phyloP scores from a whole-genome alignment of 208 protist species.

The Trypanosoma platydactyli region DNA sequence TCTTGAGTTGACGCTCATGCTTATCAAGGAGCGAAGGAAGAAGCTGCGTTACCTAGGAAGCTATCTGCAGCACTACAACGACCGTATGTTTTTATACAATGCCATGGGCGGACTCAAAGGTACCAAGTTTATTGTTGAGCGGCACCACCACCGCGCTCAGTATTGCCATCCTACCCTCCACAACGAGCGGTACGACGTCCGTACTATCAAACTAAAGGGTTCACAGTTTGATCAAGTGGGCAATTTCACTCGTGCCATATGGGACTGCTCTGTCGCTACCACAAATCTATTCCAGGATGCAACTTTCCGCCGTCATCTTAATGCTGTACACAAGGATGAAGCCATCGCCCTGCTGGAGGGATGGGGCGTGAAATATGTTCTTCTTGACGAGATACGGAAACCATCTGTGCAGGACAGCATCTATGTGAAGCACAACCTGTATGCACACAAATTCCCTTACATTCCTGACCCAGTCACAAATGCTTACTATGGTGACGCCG shows the following conservation, averaged over 20 bases:
- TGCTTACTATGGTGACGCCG: conserved; percentile 67
- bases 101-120: conserved; percentile 44
- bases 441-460: conserved; percentile 84
- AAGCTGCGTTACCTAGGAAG: conserved; percentile 70
- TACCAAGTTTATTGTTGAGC: conserved; percentile 69
- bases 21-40: conserved; percentile 78
- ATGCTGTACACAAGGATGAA: conserved; percentile 55
- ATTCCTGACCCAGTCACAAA: conserved; percentile 71
- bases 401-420: conserved; percentile 69
- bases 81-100: conserved; percentile 61
- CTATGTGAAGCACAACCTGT: conserved; percentile 76
- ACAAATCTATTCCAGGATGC: conserved; percentile 66
- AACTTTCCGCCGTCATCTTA: conserved; percentile 38
- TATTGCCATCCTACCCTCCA: conserved; percentile 53
- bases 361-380: conserved; percentile 80
- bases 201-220: conserved; percentile 51
- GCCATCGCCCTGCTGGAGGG: conserved; percentile 71
- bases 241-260: conserved; percentile 63
- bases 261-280: conserved; percentile 50
- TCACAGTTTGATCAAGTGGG: conserved; percentile 66
- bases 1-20: conserved; percentile 59
- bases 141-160: conserved; percentile 60
- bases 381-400: conserved; percentile 82
- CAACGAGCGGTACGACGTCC: conserved; percentile 55
- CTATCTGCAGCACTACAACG: conserved; percentile 60